Base-by-base conservation (phyloP, 2,329 filamentous ascomycete species). In the Colletotrichum truncatum region DNA sequence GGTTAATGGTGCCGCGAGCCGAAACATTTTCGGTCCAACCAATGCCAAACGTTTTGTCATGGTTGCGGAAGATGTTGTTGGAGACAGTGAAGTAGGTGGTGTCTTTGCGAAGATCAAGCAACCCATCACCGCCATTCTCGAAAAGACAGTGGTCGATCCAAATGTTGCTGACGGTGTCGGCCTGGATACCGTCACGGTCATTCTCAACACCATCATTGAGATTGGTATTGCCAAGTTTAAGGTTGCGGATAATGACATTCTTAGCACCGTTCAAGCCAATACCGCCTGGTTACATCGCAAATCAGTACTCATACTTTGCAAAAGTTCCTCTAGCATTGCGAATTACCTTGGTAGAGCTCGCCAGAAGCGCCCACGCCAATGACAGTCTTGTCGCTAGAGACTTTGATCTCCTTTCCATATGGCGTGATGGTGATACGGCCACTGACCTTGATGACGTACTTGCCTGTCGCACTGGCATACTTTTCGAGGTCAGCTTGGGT, bases 401-500 rank as follows among this genome's bases (percentile, higher is more conserved):
- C 69, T 39, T 61, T 58, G 43, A 73, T 62, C n/a, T 72, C 70
- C 11, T 67, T 70, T 11, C 71, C 70, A 28, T 67, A 66, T 2
- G 70, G 71, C 0, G 48, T 65, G 9, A 73, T 64, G 5, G 70
- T 70, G 39, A 73, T 73, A 2, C 49, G 68, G 3, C 70, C 71
- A 43, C 64, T 64, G 7, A 73, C 63, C 21, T 72, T 71, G 48
- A 73, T 71, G 18, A 72, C 70, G n/a, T 70, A 68, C 25, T 69
- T 70, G 14, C 67, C 71, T 11, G 64, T 61, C 1, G 58, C 66
- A 2, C 51, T 57, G 14, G 70, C 70, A 11, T 73, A 73, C 23
- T 66, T 68, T 18, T 69, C 70, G 4, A 73, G 67, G 14, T 73
- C 70, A 3, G 60, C 67, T 18, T 71, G 69, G 3, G 63, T 71